These are phyloP conservation scores for Ascodesmis nigricans DNA, from an alignment of 495 filamentous ascomycete species.

Conservation along the genomic window DNA sequence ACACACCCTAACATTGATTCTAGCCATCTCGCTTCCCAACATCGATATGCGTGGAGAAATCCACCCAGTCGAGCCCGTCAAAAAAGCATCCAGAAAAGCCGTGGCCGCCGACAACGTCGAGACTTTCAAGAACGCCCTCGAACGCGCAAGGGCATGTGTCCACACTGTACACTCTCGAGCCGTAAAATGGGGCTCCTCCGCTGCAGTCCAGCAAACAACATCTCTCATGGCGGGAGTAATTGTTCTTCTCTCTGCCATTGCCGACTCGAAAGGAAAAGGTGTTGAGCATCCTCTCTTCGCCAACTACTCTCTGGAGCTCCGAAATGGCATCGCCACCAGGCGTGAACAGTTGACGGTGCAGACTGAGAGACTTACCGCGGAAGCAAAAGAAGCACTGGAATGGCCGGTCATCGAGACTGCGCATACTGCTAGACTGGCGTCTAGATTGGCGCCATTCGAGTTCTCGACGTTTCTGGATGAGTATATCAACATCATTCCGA, in stretches of 20 bases:
- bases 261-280: conserved; percentile 24
- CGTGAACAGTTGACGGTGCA: conserved; percentile 34
- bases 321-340: conserved; percentile 36
- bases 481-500: conserved; percentile 63
- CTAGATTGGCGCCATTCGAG: conserved; percentile 24
- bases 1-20: conserved; percentile 10
- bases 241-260: conserved; percentile 41
- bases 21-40: conserved; percentile 20
- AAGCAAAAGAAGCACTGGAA: conserved; percentile 22
- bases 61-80: conserved; percentile 9
- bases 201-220: conserved; percentile 31
- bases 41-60: conserved; percentile 6
- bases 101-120: conserved; percentile 18
- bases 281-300: conserved; percentile 35
- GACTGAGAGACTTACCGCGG: conserved; percentile 23
- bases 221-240: conserved; percentile 37
- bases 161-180: conserved; percentile 34
- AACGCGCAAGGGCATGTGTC: conserved; percentile 37
- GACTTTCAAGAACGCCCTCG: conserved; percentile 36
- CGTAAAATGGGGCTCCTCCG: conserved; percentile 29
- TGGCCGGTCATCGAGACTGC: conserved; percentile 27
- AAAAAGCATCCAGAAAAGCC: conserved; percentile 14
- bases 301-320: conserved; percentile 36
- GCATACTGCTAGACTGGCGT: conserved; percentile 14
- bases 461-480: conserved; percentile 39